Evolutionary conservation across 108 stramenopile species (phyloP).

Genomic region (Cyclotella sp.): DNA sequence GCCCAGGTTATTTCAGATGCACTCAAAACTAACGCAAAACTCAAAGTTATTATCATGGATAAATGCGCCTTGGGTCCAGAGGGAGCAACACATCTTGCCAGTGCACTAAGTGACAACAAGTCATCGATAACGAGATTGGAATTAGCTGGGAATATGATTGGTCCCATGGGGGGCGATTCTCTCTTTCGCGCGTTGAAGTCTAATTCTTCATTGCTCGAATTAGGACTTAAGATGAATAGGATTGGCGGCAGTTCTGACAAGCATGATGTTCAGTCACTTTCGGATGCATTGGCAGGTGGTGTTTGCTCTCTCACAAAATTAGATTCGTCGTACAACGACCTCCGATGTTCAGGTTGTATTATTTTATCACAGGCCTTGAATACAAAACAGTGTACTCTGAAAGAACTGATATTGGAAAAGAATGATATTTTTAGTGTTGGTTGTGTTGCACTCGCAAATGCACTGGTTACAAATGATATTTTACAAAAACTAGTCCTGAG

Average conservation of each 20-base stretch:
- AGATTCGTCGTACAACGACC: slow-evolving; percentile 28
- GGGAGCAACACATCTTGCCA: slow-evolving; percentile 13
- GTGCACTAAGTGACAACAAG: neutral
- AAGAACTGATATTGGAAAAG: slow-evolving; percentile 24
- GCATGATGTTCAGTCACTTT: slow-evolving; percentile 11
- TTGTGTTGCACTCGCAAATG: slow-evolving; percentile 7
- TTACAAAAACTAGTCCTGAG: slow-evolving; percentile 2
- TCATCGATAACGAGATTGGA: slow-evolving; percentile 8
- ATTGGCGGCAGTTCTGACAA: slow-evolving; percentile 22
- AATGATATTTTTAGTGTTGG: slow-evolving; percentile 20
- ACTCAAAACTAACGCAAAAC: neutral
- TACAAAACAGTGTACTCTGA: neutral
- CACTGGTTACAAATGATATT: neutral
- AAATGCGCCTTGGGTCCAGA: slow-evolving; percentile 26
- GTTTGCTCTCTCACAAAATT: slow-evolving; percentile 19
- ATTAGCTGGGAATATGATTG: slow-evolving; percentile 29
- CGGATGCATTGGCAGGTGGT: slow-evolving; percentile 5
- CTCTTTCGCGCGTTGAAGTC: neutral
- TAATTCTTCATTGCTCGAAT: slow-evolving; percentile 7
- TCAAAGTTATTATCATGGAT: slow-evolving; percentile 11
- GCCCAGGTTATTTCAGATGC: neutral
- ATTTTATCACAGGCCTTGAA: slow-evolving; percentile 8
- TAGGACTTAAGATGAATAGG: slow-evolving; percentile 20
- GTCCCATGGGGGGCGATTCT: slow-evolving; percentile 3
- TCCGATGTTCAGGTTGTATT: slow-evolving; percentile 19